phyloP scores from a whole-genome alignment of 2,329 filamentous ascomycete species.

The Botrytis paeoniae region DNA sequence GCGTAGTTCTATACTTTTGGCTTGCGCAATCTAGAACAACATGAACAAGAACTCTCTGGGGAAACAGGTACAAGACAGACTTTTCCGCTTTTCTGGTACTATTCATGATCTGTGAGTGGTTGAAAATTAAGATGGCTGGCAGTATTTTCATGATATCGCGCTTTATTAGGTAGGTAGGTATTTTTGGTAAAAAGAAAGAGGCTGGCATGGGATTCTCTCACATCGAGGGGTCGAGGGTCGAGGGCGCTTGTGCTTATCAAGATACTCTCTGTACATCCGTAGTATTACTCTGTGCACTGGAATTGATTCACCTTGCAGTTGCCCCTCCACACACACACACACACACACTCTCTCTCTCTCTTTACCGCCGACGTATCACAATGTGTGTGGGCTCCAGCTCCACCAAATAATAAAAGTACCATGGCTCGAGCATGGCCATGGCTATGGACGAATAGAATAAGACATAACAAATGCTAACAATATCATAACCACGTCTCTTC shows the following conservation, averaged over 20 bases:
- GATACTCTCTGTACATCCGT: background rate
- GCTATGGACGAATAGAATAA: background rate
- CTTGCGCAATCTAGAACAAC: constrained; percentile 2
- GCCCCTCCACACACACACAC: no score
- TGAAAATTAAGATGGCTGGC: background rate
- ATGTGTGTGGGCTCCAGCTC: background rate
- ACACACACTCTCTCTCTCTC: no score
- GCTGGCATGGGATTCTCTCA: background rate
- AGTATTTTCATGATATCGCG: background rate
- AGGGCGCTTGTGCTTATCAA: background rate
- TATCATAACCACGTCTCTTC: background rate
- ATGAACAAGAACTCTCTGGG: background rate
- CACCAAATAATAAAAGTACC: background rate
- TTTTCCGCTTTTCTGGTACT: background rate
- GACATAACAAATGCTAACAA: background rate
- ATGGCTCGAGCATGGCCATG: background rate
- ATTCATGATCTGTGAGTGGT: background rate
- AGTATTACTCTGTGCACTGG: no score
- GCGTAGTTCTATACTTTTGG: background rate
- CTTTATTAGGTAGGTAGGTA: no score
- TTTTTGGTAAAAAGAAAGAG: background rate
- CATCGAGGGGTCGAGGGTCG: background rate
- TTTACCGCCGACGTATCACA: background rate
- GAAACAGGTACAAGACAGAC: background rate
- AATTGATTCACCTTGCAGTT: background rate